These are phyloP conservation scores for Naganishia sp. DNA, from an alignment of 1,284 basidiomycete genomes.

Conservation along the genomic window DNA sequence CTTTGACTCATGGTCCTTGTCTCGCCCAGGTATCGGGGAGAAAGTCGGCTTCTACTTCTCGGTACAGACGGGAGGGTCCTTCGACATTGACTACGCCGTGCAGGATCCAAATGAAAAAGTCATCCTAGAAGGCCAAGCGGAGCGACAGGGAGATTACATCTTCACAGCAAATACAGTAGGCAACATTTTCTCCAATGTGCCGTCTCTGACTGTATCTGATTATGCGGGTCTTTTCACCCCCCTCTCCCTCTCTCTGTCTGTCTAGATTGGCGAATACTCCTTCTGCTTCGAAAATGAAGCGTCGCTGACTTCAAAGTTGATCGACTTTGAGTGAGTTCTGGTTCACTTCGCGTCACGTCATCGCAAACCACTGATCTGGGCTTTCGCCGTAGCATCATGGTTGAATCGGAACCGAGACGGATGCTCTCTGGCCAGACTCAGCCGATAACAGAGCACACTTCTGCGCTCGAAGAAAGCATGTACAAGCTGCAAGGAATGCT, in stretches of 20 bases:
- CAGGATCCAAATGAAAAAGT: constrained; percentile 85
- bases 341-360: too few species aligned
- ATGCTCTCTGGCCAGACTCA: constrained; percentile 71
- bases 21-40: constrained; percentile 43
- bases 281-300: constrained; percentile 99
- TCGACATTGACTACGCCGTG: constrained; percentile 94
- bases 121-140: constrained; percentile 78
- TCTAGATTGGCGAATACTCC: constrained; percentile 69
- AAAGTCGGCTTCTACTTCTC: constrained; percentile 60
- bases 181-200: constrained; percentile 15
- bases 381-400: constrained; percentile 67
- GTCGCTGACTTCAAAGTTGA: constrained; percentile 82
- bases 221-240: too few species aligned
- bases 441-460: constrained; percentile 80
- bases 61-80: constrained; percentile 89
- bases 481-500: constrained; percentile 84
- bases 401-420: constrained; percentile 87
- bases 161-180: constrained; percentile 79
- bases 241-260: too few species aligned
- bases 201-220: too few species aligned
- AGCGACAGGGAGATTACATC: constrained; percentile 95
- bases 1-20: background rate
- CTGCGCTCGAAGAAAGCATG: constrained; percentile 85
- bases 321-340: constrained; percentile 75
- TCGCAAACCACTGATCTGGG: background rate